Conservation (phyloP, 306 rosid species). For the Cyclanthera cordifolia region DNA sequence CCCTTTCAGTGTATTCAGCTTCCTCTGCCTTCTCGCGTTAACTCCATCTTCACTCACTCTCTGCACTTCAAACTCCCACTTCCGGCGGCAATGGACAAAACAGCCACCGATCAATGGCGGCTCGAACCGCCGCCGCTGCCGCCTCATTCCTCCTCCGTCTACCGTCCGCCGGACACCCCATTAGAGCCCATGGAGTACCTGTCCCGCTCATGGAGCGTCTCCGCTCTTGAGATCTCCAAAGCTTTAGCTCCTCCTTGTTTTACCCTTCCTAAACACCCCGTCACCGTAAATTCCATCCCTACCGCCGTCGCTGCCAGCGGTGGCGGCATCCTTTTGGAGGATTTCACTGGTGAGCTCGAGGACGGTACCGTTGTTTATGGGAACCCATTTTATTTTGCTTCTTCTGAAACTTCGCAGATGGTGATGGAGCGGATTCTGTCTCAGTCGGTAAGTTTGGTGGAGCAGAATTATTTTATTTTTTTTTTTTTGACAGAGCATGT, state of each 20-base stretch:
- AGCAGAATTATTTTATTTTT: not conserved
- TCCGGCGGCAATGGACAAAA: conserved; percentile 7
- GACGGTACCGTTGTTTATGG: conserved; percentile 42
- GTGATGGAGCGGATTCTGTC: conserved; percentile 94
- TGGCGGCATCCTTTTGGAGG: conserved; percentile 36
- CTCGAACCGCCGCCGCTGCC: not conserved
- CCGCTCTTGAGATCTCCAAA: conserved; percentile 66
- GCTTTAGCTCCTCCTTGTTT: conserved; percentile 51
- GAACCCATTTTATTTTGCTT: conserved; percentile 85
- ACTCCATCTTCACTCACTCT: not conserved
- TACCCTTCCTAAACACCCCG: conserved; percentile 25
- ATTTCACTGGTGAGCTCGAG: conserved; percentile 44
- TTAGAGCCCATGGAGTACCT: conserved; percentile 94
- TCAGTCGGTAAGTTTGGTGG: conserved; percentile 56
- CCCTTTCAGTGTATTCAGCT: not conserved
- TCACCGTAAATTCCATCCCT: not conserved
- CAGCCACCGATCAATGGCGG: conserved; percentile 10
- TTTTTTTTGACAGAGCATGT: conserved; percentile 7
- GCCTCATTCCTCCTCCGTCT: not conserved
- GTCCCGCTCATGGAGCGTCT: conserved; percentile 92
- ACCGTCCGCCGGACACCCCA: conserved; percentile 67
- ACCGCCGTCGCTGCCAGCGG: not conserved
- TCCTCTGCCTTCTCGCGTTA: not conserved
- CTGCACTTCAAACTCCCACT: not conserved
- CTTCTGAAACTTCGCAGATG: conserved; percentile 75